Evolutionary conservation across 176 grass and related monocot genomes (phyloP).

Genomic region (Aegilops tauschii): DNA sequence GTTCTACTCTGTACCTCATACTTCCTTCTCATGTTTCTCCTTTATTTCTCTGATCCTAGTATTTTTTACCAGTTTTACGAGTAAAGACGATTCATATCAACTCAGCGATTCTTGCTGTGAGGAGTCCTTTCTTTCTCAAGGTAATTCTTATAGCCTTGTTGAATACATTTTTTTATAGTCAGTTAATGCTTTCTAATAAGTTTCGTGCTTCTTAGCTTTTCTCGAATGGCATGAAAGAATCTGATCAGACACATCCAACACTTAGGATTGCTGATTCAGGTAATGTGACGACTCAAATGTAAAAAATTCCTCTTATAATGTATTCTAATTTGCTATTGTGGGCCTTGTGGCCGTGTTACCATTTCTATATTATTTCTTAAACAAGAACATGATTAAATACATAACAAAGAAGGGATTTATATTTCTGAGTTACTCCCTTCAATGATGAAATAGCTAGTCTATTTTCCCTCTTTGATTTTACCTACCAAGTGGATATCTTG

Average conservation of each 20-base stretch:
- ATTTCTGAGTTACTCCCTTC: neutral
- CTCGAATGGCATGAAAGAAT: conserved; percentile 99
- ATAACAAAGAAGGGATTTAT: neutral
- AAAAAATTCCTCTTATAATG: neutral
- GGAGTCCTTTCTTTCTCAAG: conserved; percentile 99
- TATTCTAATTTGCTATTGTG: neutral
- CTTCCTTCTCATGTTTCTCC: neutral
- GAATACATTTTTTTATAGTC: conserved; percentile 8
- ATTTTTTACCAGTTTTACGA: conserved; percentile 42
- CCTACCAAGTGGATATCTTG: conserved; percentile 18
- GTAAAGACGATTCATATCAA: conserved; percentile 85
- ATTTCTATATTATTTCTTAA: neutral
- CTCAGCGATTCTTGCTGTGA: conserved; percentile 90
- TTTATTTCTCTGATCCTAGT: neutral
- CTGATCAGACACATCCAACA: conserved; percentile 81
- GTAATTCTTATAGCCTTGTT: conserved; percentile 33
- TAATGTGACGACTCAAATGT: conserved; percentile 36
- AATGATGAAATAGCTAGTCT: neutral
- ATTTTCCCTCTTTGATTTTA: neutral
- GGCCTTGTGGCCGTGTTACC: neutral
- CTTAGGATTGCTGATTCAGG: conserved; percentile 92
- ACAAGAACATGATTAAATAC: no score
- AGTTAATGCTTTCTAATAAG: conserved; percentile 19
- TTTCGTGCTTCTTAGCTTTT: conserved; percentile 65
- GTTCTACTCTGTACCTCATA: neutral